Base-by-base conservation (phyloP, 2,329 filamentous ascomycete species). In the Leptodontidium sp. region DNA sequence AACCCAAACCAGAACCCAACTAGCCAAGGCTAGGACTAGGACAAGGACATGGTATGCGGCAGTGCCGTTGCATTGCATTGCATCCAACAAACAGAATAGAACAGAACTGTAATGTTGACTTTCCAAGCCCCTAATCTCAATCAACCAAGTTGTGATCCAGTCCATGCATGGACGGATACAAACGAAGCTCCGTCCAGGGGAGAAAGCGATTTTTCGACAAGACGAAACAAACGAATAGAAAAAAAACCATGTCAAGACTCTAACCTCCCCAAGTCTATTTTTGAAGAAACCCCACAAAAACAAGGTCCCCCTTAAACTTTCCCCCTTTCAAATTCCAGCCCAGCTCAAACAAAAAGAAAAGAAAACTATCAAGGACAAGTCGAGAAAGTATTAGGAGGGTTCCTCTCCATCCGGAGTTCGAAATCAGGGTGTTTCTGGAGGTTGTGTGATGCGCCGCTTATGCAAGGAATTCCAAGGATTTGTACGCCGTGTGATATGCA, bases 241-340 rank as follows among this genome's bases (percentile, higher is more conserved):
- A 64, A 64, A 26, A 62, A 40, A 0, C 29, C 29, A 32, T 9
- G 26, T 64, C 52, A 67, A 68, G 55, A 40, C 50, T 61, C 55
- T 64, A 47, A 9, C 38, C 5, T 40, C n/a, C 68, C 66, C 70
- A 67, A 69, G 49, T 71, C 70, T 70, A 71, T 49, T 61, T 64
- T 70, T 68, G 58, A 47, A 61, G n/a, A 40, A 32, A 32, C 29
- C 29, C 29, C 65, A 29, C 11, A 53, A 17, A 53, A 17, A 5
- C 24, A 32, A 32, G 3, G 29, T 26, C 24, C 24, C 2, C 24
- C 49, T 29, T 53, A 11, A 32, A 32, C 29, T 6, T 6, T 6
- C 29, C 6, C 29, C 29, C 32, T 14, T 58, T 29, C 55, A 40
- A 58, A 32, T 3, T 32, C 29, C 29, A 32, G 38, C n/a, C 38